Percentiles rank a stretch among this genome's conserved stretches.
Conservation (phyloP, 2,329 filamentous ascomycete species). For the Fusarium decemcellulare region DNA sequence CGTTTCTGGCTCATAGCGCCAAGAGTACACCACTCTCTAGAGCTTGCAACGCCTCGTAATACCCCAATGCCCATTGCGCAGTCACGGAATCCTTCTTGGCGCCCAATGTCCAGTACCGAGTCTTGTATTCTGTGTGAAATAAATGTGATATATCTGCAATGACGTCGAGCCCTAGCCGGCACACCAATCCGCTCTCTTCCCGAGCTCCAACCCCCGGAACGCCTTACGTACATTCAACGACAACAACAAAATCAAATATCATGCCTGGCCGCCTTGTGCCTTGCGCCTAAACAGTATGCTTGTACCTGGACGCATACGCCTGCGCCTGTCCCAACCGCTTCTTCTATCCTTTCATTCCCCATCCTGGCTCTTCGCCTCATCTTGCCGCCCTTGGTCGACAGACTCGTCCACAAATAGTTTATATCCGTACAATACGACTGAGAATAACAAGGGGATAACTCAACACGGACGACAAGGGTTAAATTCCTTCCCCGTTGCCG, state of each 20-base stretch:
- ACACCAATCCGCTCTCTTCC: constrained; percentile 15
- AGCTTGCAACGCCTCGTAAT: constrained; percentile 1
- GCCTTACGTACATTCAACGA: constrained; percentile 46
- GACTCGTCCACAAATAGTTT: constrained; percentile 11
- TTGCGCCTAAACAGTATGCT: constrained; percentile 27
- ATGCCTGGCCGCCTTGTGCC: constrained; percentile 31
- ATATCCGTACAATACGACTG: constrained; percentile 9
- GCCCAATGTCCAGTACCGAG: constrained; percentile 16
- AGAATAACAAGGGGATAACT: constrained; percentile 11
- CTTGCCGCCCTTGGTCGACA: constrained; percentile 14
- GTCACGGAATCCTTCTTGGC: background rate
- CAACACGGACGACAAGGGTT: background rate
- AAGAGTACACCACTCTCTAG: constrained; percentile 1
- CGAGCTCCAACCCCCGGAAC: constrained; percentile 36
- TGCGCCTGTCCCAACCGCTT: constrained; percentile 19
- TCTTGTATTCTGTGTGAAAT: constrained; percentile 30
- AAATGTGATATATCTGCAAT: constrained; percentile 39
- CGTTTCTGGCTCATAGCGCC: background rate
- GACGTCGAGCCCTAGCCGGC: constrained; percentile 29
- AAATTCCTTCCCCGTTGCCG: constrained; percentile 3
- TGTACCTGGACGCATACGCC: constrained; percentile 16
- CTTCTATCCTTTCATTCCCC: constrained; percentile 22
- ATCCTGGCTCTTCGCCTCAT: constrained; percentile 19
- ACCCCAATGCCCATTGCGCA: background rate
- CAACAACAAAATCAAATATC: constrained; percentile 30